Conservation (phyloP, 2,329 filamentous ascomycete species). For the Curvularia verruculosa region DNA sequence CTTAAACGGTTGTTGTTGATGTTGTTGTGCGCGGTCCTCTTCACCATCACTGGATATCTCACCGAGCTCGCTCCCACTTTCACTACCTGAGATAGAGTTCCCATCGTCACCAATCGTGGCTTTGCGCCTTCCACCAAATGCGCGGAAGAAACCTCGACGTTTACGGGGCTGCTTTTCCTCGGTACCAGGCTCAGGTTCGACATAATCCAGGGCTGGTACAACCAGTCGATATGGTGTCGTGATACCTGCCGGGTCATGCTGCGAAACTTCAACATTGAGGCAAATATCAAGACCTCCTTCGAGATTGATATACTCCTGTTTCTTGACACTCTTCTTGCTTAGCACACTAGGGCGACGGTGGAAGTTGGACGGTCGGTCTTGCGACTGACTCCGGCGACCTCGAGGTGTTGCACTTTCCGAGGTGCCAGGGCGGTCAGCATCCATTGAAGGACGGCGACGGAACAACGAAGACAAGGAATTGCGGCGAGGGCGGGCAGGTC, state of each 20-base stretch:
- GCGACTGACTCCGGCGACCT: slow-evolving; percentile 20
- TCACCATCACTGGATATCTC: slow-evolving; percentile 40
- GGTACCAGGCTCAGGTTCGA: slow-evolving; percentile 22
- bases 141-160: slow-evolving; percentile 35
- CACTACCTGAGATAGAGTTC: slow-evolving; percentile 35
- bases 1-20: slow-evolving; percentile 41
- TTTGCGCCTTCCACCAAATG: slow-evolving; percentile 31
- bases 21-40: slow-evolving; percentile 38
- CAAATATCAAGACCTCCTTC: slow-evolving; percentile 85
- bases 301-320: slow-evolving; percentile 66
- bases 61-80: slow-evolving; percentile 35
- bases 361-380: slow-evolving; percentile 49
- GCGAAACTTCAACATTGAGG: slow-evolving; percentile 86
- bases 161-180: slow-evolving; percentile 35
- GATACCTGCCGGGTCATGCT: slow-evolving; percentile 83
- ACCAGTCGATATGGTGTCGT: slow-evolving; percentile 87
- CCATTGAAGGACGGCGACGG: slow-evolving; percentile 42
- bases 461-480: slow-evolving; percentile 45
- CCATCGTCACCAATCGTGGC: slow-evolving; percentile 44
- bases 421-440: slow-evolving; percentile 34
- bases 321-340: slow-evolving; percentile 48
- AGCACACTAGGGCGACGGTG: slow-evolving; percentile 54
- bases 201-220: slow-evolving; percentile 73
- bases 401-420: slow-evolving; percentile 33
- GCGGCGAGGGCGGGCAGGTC: slow-evolving; percentile 38